Base-by-base conservation (phyloP, 805 yeast species). In the Maudiozyma bulderi region DNA sequence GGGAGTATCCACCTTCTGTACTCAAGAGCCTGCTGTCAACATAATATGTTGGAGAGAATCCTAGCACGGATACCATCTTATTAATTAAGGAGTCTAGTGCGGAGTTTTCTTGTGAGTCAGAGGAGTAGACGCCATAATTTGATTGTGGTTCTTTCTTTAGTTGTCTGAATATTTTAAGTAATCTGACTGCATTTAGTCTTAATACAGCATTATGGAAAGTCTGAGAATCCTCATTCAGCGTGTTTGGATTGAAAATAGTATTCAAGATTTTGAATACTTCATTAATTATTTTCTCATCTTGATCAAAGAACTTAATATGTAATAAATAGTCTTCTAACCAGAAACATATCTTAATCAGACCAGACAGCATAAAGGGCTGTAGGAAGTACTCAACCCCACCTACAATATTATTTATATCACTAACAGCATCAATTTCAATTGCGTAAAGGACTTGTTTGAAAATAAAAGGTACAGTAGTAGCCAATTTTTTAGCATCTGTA, bases 361-460 rank as follows among this genome's bases (percentile, higher is more conserved):
- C 75, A 7, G 76, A 70, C 1, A 85, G 71, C 54, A 91, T 70
- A 53, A 86, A 85, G 2, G 87, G 84, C 58, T 90, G 96, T 43
- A 85, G 71, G 55, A 91, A 84, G 58, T 90, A 88, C 58, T 90
- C 97, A 35, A 91, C 70, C 0, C 96, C 97, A 49, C 85, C 86
- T 44, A 73, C 74, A 40, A 88, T 70, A 5, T 80, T 75, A 4
- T 81, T 82, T 8, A 74, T 62, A 54, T 80, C 83, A 3, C 86
- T 71, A 11, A 78, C 66, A 1, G 77, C 78, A 28, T 73, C 65
- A 5, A 54, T 46, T 26, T 75, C 74, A 45, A 78, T 72, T 0
- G 95, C 86, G 13, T 73, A 61, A 10, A 86, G 71, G 0, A 87
- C 82, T 60, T 87, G 90, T 52, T 80, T 81, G 57, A 87, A 79